A percentile compares a stretch with the other conserved stretches of the same genome.
phyloP scores from a whole-genome alignment of 768 basidiomycete genomes.

The Suillus occidentalis region DNA sequence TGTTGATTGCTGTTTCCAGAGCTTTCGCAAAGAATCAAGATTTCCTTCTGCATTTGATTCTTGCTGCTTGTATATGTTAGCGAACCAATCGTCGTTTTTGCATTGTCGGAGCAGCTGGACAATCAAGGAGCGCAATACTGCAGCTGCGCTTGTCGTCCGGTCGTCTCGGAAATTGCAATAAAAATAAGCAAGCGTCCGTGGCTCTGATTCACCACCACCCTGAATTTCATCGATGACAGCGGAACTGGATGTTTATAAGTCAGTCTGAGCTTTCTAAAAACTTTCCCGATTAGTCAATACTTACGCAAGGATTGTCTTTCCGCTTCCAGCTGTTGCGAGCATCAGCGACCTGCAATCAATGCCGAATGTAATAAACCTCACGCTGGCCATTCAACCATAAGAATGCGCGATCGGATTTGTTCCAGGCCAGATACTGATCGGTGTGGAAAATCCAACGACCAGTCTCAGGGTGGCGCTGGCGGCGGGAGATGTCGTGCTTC shows the following conservation, averaged over 20 bases:
- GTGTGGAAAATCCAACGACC: not conserved
- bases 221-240: not conserved
- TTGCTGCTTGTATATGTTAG: too few relatives aligned
- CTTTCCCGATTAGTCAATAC: not conserved
- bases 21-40: not conserved
- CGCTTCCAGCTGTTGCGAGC: not conserved
- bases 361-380: not conserved
- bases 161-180: constrained; percentile 24
- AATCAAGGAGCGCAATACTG: constrained; percentile 20
- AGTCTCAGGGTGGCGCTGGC: not conserved
- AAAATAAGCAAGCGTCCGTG: constrained; percentile 11
- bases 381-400: not conserved
- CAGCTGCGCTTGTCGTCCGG: constrained; percentile 6
- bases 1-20: not conserved
- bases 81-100: too few relatives aligned
- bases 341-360: not conserved
- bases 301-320: not conserved
- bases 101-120: constrained; percentile 12
- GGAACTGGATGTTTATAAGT: constrained; percentile 1
- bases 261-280: too few relatives aligned
- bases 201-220: not conserved
- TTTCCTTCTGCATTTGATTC: too few relatives aligned
- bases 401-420: not conserved
- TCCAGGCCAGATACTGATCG: not conserved
- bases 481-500: not conserved